phyloP scores from a whole-genome alignment of 106 monocot genomes.

The Hemerocallis citrina region DNA sequence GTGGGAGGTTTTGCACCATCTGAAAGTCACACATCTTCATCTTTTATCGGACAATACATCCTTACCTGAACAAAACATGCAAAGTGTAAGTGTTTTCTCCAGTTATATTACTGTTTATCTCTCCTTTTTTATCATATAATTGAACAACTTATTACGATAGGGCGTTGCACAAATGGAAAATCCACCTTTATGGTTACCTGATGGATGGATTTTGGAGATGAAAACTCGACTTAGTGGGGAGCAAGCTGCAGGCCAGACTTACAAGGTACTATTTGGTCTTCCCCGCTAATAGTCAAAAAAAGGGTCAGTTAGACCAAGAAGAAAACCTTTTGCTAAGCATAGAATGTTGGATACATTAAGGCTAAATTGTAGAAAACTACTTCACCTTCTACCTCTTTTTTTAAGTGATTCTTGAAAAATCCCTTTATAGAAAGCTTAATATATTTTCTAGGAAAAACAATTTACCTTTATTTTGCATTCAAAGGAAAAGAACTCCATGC shows the following conservation, averaged over 20 bases:
- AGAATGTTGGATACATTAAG: neutral
- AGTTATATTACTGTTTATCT: neutral
- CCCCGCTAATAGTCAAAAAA: slow-evolving; percentile 6
- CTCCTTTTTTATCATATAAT: neutral
- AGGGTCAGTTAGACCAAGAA: neutral
- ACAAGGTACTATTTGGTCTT: slow-evolving; percentile 13
- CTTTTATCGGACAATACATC: neutral
- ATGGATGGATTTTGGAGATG: slow-evolving; percentile 30
- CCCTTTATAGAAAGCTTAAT: neutral
- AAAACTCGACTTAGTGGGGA: slow-evolving; percentile 13
- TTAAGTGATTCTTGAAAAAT: neutral
- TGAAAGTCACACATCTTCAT: slow-evolving; percentile 3
- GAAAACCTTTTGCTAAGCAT: neutral
- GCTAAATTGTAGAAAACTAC: neutral
- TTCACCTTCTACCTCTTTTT: neutral
- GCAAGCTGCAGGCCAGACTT: slow-evolving; percentile 2
- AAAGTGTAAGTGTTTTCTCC: slow-evolving; percentile 9
- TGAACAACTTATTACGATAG: neutral
- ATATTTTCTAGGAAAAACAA: neutral
- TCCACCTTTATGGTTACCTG: slow-evolving; percentile 24
- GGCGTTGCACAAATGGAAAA: neutral
- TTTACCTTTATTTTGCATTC: neutral
- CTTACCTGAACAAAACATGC: slow-evolving; percentile 3
- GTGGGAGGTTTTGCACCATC: slow-evolving; percentile 19
- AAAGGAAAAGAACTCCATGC: neutral